phyloP scores from a whole-genome alignment of 805 yeast genomes.

The Candida pseudofarinosa region DNA sequence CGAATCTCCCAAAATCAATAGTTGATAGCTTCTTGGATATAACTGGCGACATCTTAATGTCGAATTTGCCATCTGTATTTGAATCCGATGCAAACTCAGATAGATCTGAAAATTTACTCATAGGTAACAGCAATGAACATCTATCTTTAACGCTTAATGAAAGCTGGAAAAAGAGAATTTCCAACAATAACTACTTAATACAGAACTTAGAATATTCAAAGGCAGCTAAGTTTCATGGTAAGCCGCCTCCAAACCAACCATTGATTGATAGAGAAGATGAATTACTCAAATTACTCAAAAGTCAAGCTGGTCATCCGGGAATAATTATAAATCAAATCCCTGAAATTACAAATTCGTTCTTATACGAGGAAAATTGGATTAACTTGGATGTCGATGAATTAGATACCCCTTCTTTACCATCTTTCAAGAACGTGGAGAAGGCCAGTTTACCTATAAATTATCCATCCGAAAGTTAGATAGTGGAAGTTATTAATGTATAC shows the following conservation, averaged over 20 bases:
- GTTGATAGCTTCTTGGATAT: constrained; percentile 34
- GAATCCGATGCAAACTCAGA: constrained; percentile 2
- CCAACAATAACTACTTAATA: constrained; percentile 16
- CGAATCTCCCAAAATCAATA: constrained; percentile 45
- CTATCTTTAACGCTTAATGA: constrained; percentile 23
- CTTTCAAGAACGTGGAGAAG: constrained; percentile 62
- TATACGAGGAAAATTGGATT: constrained; percentile 16
- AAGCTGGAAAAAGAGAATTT: constrained; percentile 19
- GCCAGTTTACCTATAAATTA: constrained; percentile 47
- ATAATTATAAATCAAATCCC: constrained; percentile 30
- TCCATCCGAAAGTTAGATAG: constrained; percentile 14
- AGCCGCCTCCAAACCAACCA: neutral
- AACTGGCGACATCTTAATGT: constrained; percentile 15
- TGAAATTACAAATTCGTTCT: constrained; percentile 27
- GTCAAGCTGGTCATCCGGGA: constrained; percentile 34
- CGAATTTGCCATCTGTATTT: constrained; percentile 10
- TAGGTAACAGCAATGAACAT: constrained; percentile 17
- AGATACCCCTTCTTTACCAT: constrained; percentile 42
- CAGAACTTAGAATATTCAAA: constrained; percentile 11
- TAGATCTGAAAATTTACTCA: constrained; percentile 10
- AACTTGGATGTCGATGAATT: constrained; percentile 16
- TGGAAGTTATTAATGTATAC: constrained; percentile 1
- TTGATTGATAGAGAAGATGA: constrained; percentile 17
- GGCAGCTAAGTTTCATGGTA: constrained; percentile 3
- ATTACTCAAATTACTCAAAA: constrained; percentile 12